Conservation (phyloP, 1,139 yeast genomes). For the Saccharomyces hybrid region DNA sequence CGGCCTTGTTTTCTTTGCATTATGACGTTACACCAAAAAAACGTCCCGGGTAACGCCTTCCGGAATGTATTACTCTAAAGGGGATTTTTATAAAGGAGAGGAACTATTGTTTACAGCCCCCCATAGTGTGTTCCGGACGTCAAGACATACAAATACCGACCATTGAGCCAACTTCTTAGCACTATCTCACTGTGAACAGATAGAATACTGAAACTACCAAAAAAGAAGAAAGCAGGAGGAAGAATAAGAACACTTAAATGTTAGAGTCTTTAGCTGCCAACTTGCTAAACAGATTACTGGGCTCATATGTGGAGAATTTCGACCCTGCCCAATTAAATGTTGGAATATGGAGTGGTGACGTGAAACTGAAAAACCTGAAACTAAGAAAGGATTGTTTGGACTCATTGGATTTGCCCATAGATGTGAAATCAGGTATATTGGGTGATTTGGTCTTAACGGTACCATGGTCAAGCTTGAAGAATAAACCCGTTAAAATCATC, state of each 20-base stretch:
- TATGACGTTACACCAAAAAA: neutral
- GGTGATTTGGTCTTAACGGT: constrained; percentile 87
- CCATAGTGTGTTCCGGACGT: neutral
- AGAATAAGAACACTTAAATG: constrained; percentile 28
- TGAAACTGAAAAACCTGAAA: constrained; percentile 67
- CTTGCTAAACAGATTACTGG: constrained; percentile 41
- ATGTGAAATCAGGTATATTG: constrained; percentile 81
- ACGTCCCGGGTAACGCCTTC: neutral
- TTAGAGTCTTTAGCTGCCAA: constrained; percentile 48
- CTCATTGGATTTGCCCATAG: constrained; percentile 73
- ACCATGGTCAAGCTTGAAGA: constrained; percentile 93
- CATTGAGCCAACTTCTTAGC: neutral
- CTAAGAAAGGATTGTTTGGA: constrained; percentile 73
- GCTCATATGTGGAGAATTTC: constrained; percentile 78
- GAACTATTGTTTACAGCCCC: neutral
- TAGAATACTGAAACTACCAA: neutral
- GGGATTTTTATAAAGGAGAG: neutral
- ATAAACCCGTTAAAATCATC: constrained; percentile 85
- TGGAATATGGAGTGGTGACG: constrained; percentile 98
- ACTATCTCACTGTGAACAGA: neutral
- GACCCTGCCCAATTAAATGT: constrained; percentile 91
- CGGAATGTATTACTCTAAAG: neutral
- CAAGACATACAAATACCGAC: neutral
- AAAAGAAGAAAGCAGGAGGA: neutral
- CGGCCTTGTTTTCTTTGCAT: neutral